phyloP scores from a whole-genome alignment of 164 flowering plant genomes.

The Dillenia suffruticosa region DNA sequence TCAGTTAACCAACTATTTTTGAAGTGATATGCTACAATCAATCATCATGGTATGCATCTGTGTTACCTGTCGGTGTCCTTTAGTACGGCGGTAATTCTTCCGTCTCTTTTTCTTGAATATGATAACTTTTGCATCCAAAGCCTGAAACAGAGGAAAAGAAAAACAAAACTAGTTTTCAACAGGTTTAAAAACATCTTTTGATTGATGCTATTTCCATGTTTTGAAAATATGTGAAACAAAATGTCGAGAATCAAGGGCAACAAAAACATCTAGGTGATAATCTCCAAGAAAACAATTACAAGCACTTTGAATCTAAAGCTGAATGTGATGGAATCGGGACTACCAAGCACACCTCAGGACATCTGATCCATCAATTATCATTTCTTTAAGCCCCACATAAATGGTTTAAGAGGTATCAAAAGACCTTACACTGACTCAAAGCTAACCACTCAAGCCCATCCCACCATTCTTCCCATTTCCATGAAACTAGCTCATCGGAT shows the following conservation, averaged over 20 bases:
- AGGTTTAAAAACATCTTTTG: background rate
- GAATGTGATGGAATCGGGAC: no score
- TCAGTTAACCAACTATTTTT: slow-evolving; percentile 4
- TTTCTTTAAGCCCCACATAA: no score
- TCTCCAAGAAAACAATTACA: no score
- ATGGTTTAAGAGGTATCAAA: no score
- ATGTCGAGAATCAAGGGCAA: background rate
- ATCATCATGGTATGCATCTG: background rate
- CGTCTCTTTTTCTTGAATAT: slow-evolving; percentile 97
- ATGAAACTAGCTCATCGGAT: no score
- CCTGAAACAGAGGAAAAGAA: slow-evolving; percentile 39
- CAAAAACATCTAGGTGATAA: background rate
- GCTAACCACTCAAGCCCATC: no score
- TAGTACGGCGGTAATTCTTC: slow-evolving; percentile 91
- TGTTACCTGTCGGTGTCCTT: slow-evolving; percentile 94
- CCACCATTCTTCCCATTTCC: no score
- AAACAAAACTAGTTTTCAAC: background rate
- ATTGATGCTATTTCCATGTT: background rate
- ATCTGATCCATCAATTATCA: no score
- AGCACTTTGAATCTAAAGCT: no score
- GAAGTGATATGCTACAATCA: no score
- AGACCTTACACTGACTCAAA: no score
- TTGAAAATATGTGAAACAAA: background rate
- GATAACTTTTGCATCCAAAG: slow-evolving; percentile 92
- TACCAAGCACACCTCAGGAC: no score